These are phyloP conservation scores for Glaciozyma martinii DNA, from an alignment of 768 basidiomycete species.

Conservation along the genomic window DNA sequence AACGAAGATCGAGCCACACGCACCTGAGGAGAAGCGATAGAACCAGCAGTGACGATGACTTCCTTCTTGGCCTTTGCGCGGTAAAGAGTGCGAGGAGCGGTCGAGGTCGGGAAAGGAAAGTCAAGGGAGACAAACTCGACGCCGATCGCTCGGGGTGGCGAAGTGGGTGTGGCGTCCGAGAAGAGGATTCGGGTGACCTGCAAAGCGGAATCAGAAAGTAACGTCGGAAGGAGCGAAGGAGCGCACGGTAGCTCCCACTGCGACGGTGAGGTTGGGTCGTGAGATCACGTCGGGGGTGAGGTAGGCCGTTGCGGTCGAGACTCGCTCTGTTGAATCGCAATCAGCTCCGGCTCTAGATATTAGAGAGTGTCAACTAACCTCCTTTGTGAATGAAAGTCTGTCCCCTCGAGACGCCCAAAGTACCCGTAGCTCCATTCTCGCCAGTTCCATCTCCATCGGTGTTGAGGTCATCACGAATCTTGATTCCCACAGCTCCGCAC, in stretches of 20 bases:
- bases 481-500: slow-evolving; percentile 14
- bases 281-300: slow-evolving; percentile 15
- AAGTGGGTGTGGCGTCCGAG: neutral
- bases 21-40: slow-evolving; percentile 36
- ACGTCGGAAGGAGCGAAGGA: neutral
- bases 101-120: neutral
- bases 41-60: slow-evolving; percentile 17
- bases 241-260: slow-evolving; percentile 16
- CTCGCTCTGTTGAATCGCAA: neutral
- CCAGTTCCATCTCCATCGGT: slow-evolving; percentile 4
- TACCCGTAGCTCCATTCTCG: neutral
- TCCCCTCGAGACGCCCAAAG: neutral
- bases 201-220: no score
- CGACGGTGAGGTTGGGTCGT: slow-evolving; percentile 27
- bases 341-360: neutral
- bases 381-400: neutral
- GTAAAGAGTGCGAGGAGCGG: neutral
- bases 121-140: slow-evolving; percentile 15
- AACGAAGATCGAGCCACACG: neutral
- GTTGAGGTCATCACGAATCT: slow-evolving; percentile 22
- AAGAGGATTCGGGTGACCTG: slow-evolving; percentile 18
- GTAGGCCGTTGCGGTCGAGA: slow-evolving; percentile 29
- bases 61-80: slow-evolving; percentile 11
- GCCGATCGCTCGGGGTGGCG: neutral
- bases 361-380: neutral